These are phyloP conservation scores for Pichia cactophila DNA, from an alignment of 1,139 yeast genomes.

Conservation along the genomic window DNA sequence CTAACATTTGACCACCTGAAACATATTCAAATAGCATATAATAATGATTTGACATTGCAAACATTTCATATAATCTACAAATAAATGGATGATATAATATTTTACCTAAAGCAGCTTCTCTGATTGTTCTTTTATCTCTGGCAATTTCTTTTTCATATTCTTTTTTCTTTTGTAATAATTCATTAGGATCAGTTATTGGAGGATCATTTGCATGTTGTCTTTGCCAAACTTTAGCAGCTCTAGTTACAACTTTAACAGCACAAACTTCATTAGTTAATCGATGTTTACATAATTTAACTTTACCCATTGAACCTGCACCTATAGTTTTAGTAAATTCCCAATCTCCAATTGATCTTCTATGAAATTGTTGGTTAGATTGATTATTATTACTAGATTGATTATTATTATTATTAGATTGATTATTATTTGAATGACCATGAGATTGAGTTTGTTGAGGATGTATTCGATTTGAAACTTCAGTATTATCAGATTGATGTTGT, in stretches of 20 bases:
- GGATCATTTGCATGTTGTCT: conserved; percentile 71
- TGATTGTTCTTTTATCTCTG: conserved; percentile 82
- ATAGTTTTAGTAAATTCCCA: conserved; percentile 95
- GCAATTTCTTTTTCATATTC: conserved; percentile 83
- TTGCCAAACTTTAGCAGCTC: conserved; percentile 70
- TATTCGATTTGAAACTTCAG: conserved; percentile 5
- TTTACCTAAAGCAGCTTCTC: conserved; percentile 93
- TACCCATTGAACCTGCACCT: conserved; percentile 99
- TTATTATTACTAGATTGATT: conserved; percentile 2
- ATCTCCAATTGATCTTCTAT: conserved; percentile 86
- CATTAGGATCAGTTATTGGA: conserved; percentile 51
- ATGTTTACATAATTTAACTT: conserved; percentile 89
- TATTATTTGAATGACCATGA: background rate
- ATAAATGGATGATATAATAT: conserved; percentile 87
- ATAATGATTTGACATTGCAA: conserved; percentile 93
- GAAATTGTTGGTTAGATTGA: conserved; percentile 46
- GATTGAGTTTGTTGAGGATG: conserved; percentile 1
- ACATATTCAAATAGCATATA: conserved; percentile 96
- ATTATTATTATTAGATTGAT: background rate
- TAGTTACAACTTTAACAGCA: conserved; percentile 76
- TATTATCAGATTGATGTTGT: conserved; percentile 3
- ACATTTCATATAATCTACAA: conserved; percentile 87
- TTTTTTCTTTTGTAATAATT: conserved; percentile 54
- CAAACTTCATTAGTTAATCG: conserved; percentile 74
- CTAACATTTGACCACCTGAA: conserved; percentile 96